These are phyloP conservation scores for Ampelomyces quisqualis DNA, from an alignment of 2,329 filamentous ascomycete species.

Conservation along the genomic window DNA sequence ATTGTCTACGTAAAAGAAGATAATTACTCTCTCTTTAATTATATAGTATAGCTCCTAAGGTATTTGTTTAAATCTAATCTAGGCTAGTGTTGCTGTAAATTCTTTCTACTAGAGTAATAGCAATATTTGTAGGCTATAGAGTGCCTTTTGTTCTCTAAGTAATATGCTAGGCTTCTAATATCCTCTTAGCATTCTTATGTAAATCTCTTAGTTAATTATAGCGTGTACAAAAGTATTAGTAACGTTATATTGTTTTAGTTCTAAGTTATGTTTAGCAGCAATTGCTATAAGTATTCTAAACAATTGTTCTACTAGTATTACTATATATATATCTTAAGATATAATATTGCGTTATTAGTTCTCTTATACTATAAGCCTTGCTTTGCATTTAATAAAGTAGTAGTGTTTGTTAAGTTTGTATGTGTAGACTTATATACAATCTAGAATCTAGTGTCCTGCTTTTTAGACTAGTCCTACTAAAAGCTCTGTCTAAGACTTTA, in stretches of 20 bases:
- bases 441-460: not conserved
- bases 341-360: not conserved
- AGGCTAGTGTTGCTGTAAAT: slow-evolving; percentile 2
- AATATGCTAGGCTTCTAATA: slow-evolving; percentile 1
- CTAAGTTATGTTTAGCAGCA: not conserved
- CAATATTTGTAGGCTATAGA: slow-evolving; percentile 6
- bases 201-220: slow-evolving; percentile 4
- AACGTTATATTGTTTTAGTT: slow-evolving; percentile 5
- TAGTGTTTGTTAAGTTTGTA: not conserved
- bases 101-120: slow-evolving; percentile 6
- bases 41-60: slow-evolving; percentile 9
- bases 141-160: slow-evolving; percentile 5
- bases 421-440: not conserved
- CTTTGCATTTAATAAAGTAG: slow-evolving; percentile 2
- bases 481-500: not conserved
- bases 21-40: slow-evolving; percentile 6
- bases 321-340: not conserved
- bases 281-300: not conserved
- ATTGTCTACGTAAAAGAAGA: slow-evolving; percentile 8
- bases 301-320: too few species aligned
- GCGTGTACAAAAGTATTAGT: slow-evolving; percentile 5
- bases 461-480: not conserved
- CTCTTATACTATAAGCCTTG: not conserved
- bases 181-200: slow-evolving; percentile 6
- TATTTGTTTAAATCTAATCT: slow-evolving; percentile 4